Percentiles rank a stretch among this genome's conserved stretches.
Evolutionary conservation across 1,284 basidiomycete genomes (phyloP).

Genomic region (Butyriboletus appendiculatus): DNA sequence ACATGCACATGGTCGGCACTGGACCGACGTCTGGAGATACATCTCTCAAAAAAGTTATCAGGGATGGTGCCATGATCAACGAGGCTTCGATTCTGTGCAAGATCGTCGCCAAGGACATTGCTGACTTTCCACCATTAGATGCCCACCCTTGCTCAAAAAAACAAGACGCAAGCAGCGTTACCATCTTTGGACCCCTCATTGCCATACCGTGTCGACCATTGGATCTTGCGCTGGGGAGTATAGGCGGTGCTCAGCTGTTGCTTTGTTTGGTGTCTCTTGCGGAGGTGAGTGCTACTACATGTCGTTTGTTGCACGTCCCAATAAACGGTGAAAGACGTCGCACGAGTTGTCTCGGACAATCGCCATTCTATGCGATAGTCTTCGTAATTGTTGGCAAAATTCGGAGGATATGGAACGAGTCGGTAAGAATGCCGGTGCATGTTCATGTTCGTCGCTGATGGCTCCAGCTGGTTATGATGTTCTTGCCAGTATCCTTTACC

Average conservation of each 20-base stretch:
- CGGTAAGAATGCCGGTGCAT: constrained; percentile 47
- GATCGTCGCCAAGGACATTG: constrained; percentile 40
- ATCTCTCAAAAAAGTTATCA: constrained; percentile 52
- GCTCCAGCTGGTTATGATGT: constrained; percentile 84
- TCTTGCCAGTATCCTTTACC: constrained; percentile 71
- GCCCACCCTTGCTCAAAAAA: not conserved
- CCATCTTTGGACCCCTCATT: constrained; percentile 54
- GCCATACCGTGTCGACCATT: constrained; percentile 62
- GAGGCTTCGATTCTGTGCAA: constrained; percentile 54
- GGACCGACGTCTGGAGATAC: constrained; percentile 28
- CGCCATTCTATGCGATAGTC: constrained; percentile 72
- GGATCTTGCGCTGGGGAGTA: constrained; percentile 79
- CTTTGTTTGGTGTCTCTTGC: constrained; percentile 82
- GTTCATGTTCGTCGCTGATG: constrained; percentile 9
- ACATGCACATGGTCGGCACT: constrained; percentile 54
- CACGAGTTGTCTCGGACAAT: constrained; percentile 76
- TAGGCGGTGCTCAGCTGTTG: constrained; percentile 80
- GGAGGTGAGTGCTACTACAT: constrained; percentile 44
- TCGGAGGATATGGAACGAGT: constrained; percentile 90
- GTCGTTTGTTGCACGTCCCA: not conserved
- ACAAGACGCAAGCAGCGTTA: not conserved
- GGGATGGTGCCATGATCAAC: constrained; percentile 49
- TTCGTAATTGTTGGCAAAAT: constrained; percentile 87
- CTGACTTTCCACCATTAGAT: constrained; percentile 12
- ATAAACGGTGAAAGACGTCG: constrained; percentile 47